Conservation (phyloP, 345 rosid genomes). For the Salix suchowensis region DNA sequence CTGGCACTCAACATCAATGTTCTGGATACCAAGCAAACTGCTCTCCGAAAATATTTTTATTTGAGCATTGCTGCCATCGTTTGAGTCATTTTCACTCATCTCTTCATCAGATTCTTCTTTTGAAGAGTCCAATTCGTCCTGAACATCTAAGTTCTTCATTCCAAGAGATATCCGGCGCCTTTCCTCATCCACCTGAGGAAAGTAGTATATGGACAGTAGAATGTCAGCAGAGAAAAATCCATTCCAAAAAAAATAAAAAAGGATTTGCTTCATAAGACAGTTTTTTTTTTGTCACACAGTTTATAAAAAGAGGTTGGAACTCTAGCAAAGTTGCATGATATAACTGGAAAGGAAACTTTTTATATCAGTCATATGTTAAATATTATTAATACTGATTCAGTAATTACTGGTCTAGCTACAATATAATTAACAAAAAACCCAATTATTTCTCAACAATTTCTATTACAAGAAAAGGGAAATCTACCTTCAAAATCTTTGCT, state of each 20-base stretch:
- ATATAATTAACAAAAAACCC: too few relatives aligned
- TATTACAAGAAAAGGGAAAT: background rate
- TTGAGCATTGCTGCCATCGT: slow-evolving; percentile 16
- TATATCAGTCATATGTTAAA: too few relatives aligned
- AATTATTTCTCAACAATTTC: background rate
- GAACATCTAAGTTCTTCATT: slow-evolving; percentile 61
- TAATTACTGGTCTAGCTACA: too few relatives aligned
- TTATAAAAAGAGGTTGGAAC: too few relatives aligned
- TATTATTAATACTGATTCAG: too few relatives aligned
- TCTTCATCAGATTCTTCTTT: slow-evolving; percentile 41
- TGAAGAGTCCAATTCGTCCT: slow-evolving; percentile 26
- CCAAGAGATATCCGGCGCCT: slow-evolving; percentile 78
- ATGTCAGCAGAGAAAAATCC: background rate
- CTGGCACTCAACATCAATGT: slow-evolving; percentile 34
- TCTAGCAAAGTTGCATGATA: too few relatives aligned
- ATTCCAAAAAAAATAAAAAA: too few relatives aligned
- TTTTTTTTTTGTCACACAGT: too few relatives aligned
- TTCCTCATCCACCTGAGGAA: slow-evolving; percentile 64
- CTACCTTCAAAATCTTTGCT: slow-evolving; percentile 83
- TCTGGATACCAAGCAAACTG: slow-evolving; percentile 22
- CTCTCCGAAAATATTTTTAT: slow-evolving; percentile 15
- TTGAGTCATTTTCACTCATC: slow-evolving; percentile 32
- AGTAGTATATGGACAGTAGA: slow-evolving; percentile 10
- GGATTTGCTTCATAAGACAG: too few relatives aligned
- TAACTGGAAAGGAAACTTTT: too few relatives aligned